Evolutionary conservation across 495 filamentous ascomycete species (phyloP).

Genomic region (Penicillium bovifimosum): DNA sequence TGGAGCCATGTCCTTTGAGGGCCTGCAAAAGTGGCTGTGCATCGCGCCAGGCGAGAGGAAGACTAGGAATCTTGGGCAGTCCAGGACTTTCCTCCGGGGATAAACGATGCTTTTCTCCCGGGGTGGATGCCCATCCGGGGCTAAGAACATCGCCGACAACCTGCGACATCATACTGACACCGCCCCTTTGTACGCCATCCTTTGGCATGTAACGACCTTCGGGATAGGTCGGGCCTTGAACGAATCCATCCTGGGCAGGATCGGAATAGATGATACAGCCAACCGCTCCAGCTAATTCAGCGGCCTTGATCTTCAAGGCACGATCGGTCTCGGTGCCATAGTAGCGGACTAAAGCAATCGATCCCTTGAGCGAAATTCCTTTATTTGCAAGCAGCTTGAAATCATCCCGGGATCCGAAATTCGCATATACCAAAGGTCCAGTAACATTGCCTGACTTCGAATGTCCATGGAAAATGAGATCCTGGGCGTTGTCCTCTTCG

Average conservation of each 20-base stretch:
- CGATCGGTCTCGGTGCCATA: slow-evolving; percentile 67
- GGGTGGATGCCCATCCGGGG: slow-evolving; percentile 76
- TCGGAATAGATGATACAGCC: slow-evolving; percentile 93
- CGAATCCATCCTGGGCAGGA: slow-evolving; percentile 72
- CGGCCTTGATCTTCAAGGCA: slow-evolving; percentile 82
- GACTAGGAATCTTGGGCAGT: slow-evolving; percentile 75
- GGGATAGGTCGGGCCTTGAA: slow-evolving; percentile 61
- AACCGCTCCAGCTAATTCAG: slow-evolving; percentile 73
- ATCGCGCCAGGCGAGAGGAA: slow-evolving; percentile 85
- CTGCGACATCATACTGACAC: slow-evolving; percentile 78
- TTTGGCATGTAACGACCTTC: slow-evolving; percentile 71
- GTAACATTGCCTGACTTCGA: slow-evolving; percentile 82
- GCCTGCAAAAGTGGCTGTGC: slow-evolving; percentile 72
- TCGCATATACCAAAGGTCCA: slow-evolving; percentile 92
- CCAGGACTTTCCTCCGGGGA: slow-evolving; percentile 64
- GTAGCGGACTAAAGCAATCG: slow-evolving; percentile 79
- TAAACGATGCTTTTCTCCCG: slow-evolving; percentile 55
- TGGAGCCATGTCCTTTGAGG: slow-evolving; percentile 69
- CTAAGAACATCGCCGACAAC: slow-evolving; percentile 83
- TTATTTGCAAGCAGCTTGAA: slow-evolving; percentile 64
- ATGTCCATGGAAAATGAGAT: slow-evolving; percentile 78
- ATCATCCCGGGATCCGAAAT: slow-evolving; percentile 82
- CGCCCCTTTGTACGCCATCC: slow-evolving; percentile 75
- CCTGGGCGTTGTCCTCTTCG: slow-evolving; percentile 69
- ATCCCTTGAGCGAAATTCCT: slow-evolving; percentile 68